Evolutionary conservation across 768 basidiomycete species (phyloP).

Genomic region (Russula dissimulans): DNA sequence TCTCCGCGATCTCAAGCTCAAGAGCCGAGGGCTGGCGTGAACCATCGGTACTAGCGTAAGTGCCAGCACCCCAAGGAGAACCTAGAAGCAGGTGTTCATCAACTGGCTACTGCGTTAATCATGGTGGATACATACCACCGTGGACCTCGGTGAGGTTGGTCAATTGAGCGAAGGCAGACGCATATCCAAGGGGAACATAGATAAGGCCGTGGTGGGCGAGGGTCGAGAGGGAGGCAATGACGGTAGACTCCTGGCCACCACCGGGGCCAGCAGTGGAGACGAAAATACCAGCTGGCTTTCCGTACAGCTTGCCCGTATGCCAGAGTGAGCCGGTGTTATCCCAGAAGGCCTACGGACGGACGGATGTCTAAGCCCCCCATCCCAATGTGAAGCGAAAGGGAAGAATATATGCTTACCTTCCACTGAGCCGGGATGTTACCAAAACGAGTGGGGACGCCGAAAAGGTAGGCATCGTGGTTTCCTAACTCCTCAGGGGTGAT

Average conservation of each 20-base stretch:
- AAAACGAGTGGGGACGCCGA: slow-evolving; percentile 75
- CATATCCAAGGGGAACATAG: slow-evolving; percentile 67
- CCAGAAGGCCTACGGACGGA: slow-evolving; percentile 50
- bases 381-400: background rate
- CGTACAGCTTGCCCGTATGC: slow-evolving; percentile 47
- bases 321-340: slow-evolving; percentile 66
- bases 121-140: slow-evolving; percentile 39
- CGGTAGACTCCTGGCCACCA: slow-evolving; percentile 71
- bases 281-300: slow-evolving; percentile 71
- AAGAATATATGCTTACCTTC: slow-evolving; percentile 39
- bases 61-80: slow-evolving; percentile 72
- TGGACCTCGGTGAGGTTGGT: slow-evolving; percentile 40
- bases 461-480: slow-evolving; percentile 60
- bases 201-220: slow-evolving; percentile 64
- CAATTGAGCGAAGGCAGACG: slow-evolving; percentile 35
- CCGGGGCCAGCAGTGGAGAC: slow-evolving; percentile 65
- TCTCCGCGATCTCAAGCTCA: slow-evolving; percentile 42
- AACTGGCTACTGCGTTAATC: background rate
- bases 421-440: slow-evolving; percentile 75
- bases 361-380: background rate
- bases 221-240: slow-evolving; percentile 42
- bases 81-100: slow-evolving; percentile 31
- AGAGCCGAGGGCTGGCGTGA: slow-evolving; percentile 38
- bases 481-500: slow-evolving; percentile 46
- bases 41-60: slow-evolving; percentile 40